Evolutionary conservation across 2,329 filamentous ascomycete species (phyloP).

Genomic region (Pezicula rhizophila): DNA sequence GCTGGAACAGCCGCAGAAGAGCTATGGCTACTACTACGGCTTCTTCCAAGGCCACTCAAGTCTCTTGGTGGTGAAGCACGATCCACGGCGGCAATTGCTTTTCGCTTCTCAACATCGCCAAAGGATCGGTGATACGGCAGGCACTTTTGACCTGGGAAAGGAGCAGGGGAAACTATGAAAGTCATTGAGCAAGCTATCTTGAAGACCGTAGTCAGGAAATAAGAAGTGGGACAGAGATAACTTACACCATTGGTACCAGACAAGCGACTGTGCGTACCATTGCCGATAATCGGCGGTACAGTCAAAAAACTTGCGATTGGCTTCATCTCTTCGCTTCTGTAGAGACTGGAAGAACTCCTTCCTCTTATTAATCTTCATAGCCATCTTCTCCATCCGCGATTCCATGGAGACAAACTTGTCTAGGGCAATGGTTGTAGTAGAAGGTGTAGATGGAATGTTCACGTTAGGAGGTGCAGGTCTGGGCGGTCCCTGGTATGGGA

Average conservation of each 20-base stretch:
- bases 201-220: background rate
- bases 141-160: background rate
- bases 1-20: too few species aligned
- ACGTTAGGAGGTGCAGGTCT: too few species aligned
- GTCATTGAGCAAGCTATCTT: background rate
- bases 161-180: background rate
- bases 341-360: background rate
- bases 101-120: background rate
- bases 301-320: background rate
- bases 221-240: background rate
- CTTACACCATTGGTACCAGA: conserved; percentile 9
- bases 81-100: background rate
- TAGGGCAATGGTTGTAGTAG: too few species aligned
- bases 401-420: background rate
- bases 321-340: background rate
- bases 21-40: too few species aligned
- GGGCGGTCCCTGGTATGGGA: too few species aligned
- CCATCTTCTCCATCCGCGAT: background rate
- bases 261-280: conserved; percentile 7
- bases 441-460: too few species aligned
- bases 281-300: conserved; percentile 5
- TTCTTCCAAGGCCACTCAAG: background rate
- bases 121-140: background rate
- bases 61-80: background rate
- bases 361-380: background rate